Evolutionary conservation across 805 yeast species (phyloP).

Genomic region (Spathaspora boniae): DNA sequence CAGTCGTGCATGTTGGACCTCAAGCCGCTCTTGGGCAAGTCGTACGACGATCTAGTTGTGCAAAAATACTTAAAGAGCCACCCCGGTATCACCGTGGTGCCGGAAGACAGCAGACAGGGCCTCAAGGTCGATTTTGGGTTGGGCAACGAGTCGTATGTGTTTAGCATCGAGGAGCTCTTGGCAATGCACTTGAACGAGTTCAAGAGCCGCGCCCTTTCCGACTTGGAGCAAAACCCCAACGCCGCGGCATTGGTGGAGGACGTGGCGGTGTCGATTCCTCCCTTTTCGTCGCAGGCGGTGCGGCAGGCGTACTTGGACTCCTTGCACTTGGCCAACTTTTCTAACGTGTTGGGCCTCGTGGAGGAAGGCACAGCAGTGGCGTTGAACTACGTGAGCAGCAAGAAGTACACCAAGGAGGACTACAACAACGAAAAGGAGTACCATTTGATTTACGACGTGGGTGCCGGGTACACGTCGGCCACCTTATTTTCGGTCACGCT

Average conservation of each 20-base stretch:
- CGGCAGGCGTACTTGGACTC: conserved; percentile 72
- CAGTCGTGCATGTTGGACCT: conserved; percentile 59
- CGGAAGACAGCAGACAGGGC: conserved; percentile 41
- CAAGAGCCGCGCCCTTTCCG: conserved; percentile 57
- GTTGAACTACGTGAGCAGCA: conserved; percentile 66
- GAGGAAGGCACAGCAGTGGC: conserved; percentile 95
- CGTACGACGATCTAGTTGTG: conserved; percentile 45
- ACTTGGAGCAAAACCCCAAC: conserved; percentile 52
- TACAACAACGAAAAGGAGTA: conserved; percentile 41
- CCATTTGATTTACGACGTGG: conserved; percentile 82
- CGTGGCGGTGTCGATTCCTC: conserved; percentile 75
- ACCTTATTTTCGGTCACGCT: conserved; percentile 69
- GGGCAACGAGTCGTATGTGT: conserved; percentile 25
- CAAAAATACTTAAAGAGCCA: conserved; percentile 49
- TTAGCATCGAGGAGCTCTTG: conserved; percentile 67
- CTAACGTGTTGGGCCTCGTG: conserved; percentile 60
- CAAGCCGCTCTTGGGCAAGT: conserved; percentile 69
- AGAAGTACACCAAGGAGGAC: conserved; percentile 34
- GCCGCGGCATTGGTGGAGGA: conserved; percentile 54
- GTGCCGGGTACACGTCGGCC: conserved; percentile 88
- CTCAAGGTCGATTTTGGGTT: conserved; percentile 53
- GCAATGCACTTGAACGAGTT: conserved; percentile 80
- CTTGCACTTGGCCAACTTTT: conserved; percentile 62
- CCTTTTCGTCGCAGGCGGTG: conserved; percentile 59
- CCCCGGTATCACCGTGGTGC: conserved; percentile 54